Evolutionary conservation across 306 rosid genomes (phyloP), one percentile per base, ranked within the genome.

Genomic region (Pachyrhizus erosus): DNA sequence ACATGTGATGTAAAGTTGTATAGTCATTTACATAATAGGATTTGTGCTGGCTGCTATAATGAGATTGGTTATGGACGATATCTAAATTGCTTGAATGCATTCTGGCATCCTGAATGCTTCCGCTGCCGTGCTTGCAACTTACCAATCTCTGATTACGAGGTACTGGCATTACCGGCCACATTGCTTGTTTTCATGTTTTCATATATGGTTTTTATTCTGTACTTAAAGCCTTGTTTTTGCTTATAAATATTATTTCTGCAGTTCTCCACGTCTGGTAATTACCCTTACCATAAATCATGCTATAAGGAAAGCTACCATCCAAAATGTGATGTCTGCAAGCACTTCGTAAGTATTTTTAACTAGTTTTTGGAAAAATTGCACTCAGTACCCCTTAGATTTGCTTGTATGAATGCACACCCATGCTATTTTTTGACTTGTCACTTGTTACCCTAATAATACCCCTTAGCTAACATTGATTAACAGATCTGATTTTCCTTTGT

Each of bases 81-180:
- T 83, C 85, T 96, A 77, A 93, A 91, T 88, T 96, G 98, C 85
- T 85, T 96, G 83, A 90, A 91, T 87, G 92, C 92, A 82, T 84
- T 92, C 80, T 96, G 98, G 99, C 99, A 96, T 90, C 99, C 98
- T 55, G 99, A 96, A 86, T 93, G 99, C 85, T 96, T 96, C 80
- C 92, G 97, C 26, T 96, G 99, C 75, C 97, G 85, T 58, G 92
- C 97, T 75, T 96, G 99, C 91, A 91, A 92, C 88, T 84, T 87
- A 51, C 97, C 99, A 33, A 96, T 96, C 73, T 83, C 97, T 29
- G 99, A 92, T 85, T 89, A 89, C 15, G 97, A 94, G 98, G 98
- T 92, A 83, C 76, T 33, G 67, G 34, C 67, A 55, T 83, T 13
- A 65, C 31, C 48, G 69, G 39, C 37, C 9, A 57, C 24, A 58